Conservation (phyloP, 1,139 yeast genomes). For the Protomyces inundatus region DNA sequence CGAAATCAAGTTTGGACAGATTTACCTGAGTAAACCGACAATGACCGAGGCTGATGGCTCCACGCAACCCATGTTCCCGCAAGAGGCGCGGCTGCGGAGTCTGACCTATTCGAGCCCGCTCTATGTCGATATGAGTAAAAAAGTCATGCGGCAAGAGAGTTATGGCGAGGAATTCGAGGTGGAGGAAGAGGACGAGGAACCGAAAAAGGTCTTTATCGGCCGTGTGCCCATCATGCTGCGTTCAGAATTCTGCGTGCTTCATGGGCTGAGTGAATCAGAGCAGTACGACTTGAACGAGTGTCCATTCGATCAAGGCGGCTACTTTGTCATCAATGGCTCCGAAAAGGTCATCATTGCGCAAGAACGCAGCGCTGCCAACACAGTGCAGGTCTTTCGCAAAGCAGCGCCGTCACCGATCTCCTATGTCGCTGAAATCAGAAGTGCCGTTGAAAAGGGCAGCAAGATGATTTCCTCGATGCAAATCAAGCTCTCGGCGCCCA, state of each 20-base stretch:
- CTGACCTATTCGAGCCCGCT: constrained; percentile 93
- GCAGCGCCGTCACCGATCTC: constrained; percentile 97
- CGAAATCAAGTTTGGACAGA: constrained; percentile 94
- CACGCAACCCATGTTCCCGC: constrained; percentile 97
- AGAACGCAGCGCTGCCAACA: constrained; percentile 96
- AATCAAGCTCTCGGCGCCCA: constrained; percentile 62
- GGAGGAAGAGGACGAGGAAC: constrained; percentile 56
- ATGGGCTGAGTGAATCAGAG: constrained; percentile 90
- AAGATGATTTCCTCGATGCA: constrained; percentile 91
- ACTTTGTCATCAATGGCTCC: constrained; percentile 94
- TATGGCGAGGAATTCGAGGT: constrained; percentile 62
- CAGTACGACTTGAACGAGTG: constrained; percentile 94
- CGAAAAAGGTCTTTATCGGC: constrained; percentile 78
- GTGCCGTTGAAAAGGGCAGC: constrained; percentile 95
- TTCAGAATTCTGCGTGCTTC: constrained; percentile 89
- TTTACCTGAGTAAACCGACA: constrained; percentile 91
- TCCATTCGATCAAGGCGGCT: constrained; percentile 97
- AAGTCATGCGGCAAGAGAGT: constrained; percentile 79
- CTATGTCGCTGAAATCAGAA: constrained; percentile 92
- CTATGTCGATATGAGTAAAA: constrained; percentile 91
- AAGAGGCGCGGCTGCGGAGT: constrained; percentile 93
- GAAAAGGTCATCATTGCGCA: constrained; percentile 98
- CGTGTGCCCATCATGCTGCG: constrained; percentile 97
- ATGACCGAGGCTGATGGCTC: constrained; percentile 99
- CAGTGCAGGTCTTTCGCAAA: constrained; percentile 95